Evolutionary conservation across 1,284 basidiomycete genomes (phyloP), one percentile per base, ranked within the genome.

Genomic region (Melanopsichium pennsylvanicum): DNA sequence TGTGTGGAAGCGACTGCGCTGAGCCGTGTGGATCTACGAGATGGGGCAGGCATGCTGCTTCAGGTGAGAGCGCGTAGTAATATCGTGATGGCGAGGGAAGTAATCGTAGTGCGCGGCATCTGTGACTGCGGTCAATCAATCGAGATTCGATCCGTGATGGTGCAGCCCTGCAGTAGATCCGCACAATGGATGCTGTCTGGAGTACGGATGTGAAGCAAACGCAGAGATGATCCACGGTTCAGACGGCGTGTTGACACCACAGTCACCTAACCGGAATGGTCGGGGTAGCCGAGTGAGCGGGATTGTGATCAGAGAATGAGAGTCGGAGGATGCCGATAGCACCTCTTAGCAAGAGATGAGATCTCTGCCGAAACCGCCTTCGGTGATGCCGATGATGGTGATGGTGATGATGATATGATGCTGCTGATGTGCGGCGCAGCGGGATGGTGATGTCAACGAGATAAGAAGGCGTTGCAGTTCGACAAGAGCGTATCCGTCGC

Each of bases 21-120:
- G 38, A 60, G 60, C 41, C 60, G 55, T 26, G 67, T 60, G 12
- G 67, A 56, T 55, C 60, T 59, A 16, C 60, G 60, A 23, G 60
- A 54, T 44, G 25, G 36, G 5, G 56, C 27, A 9, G 56, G 45
- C 55, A 61, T 68, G 45, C 44, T 56, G 44, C 25, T 39, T 57
- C 37, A 56, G 26, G 15, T 27, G 27, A 27, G 39, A 43, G 46
- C 26, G 52, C 4, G 18, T 36, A 38, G 36, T 27, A 45, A 26
- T 46, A 23, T 22, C 34, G 43, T 56, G 41, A 37, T 15, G n/a
- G 34, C 38, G 18, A n/a, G 31, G 4, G 21, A 26, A 16, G n/a
- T 13, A n/a, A 37, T 36, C 22, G 47, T 51, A 15, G 38, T 31
- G 52, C 43, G 44, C 29, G 40, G 52, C 60, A 62, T 62, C 52